Conservation (phyloP, 2,329 filamentous ascomycete genomes). For the Exophiala aquamarina region DNA sequence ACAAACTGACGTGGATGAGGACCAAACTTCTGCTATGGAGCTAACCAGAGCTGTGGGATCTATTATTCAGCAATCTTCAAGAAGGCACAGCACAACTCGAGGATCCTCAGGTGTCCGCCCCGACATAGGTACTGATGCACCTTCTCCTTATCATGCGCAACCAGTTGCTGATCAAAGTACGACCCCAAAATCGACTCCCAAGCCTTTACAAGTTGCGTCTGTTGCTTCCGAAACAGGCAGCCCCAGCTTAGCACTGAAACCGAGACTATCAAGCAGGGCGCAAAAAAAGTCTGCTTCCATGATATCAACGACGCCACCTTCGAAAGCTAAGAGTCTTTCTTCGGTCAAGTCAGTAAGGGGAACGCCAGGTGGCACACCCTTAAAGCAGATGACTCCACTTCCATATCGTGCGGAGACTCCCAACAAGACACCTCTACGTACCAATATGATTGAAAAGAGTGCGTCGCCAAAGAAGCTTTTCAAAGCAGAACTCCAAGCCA, state of each 20-base stretch:
- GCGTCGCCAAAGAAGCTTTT: conserved; percentile 53
- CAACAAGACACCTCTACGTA: conserved; percentile 49
- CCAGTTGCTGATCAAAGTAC: conserved; percentile 13
- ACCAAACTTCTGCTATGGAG: conserved; percentile 63
- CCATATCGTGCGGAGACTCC: conserved; percentile 48
- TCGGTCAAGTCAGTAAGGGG: conserved; percentile 30
- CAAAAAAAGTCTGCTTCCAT: conserved; percentile 40
- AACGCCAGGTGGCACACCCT: conserved; percentile 39
- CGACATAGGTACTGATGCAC: background rate
- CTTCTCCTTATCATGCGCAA: conserved; percentile 31
- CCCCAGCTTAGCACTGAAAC: conserved; percentile 55
- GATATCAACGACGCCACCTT: conserved; percentile 41
- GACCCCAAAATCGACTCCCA: conserved; percentile 19
- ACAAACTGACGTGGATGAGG: conserved; percentile 37
- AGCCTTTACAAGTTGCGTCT: conserved; percentile 30
- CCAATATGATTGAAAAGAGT: conserved; percentile 46
- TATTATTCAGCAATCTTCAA: conserved; percentile 49
- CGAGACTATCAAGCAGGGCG: conserved; percentile 49
- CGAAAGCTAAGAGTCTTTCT: conserved; percentile 29
- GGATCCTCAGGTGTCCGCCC: background rate
- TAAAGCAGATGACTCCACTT: conserved; percentile 47
- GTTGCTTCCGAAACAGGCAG: conserved; percentile 53
- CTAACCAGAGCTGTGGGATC: conserved; percentile 64
- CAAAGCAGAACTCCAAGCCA: conserved; percentile 41
- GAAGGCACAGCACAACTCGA: conserved; percentile 1